A percentile compares a stretch with the other conserved stretches of the same genome.
Evolutionary conservation across 805 yeast species (phyloP).

Genomic region (Kuraishia molischiana): DNA sequence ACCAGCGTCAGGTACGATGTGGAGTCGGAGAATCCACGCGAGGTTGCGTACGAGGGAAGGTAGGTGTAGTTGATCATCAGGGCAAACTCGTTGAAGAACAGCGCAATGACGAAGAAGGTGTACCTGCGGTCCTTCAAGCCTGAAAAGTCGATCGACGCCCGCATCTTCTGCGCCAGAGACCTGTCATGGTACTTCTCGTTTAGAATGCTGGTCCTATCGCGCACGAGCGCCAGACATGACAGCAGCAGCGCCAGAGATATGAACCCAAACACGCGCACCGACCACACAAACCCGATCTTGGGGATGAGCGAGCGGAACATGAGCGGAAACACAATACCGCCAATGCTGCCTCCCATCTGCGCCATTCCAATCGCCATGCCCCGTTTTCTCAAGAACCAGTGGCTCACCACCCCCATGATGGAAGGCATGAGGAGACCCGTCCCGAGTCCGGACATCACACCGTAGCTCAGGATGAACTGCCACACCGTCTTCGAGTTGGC

Average conservation of each 20-base stretch:
- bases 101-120: conserved; percentile 29
- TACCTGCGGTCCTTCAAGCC: conserved; percentile 29
- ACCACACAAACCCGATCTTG: conserved; percentile 45
- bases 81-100: conserved; percentile 32
- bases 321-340: conserved; percentile 41
- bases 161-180: conserved; percentile 5
- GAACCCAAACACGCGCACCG: conserved; percentile 39
- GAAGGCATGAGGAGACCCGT: conserved; percentile 53
- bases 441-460: conserved; percentile 46
- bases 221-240: conserved; percentile 25
- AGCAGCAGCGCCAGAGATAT: conserved; percentile 27
- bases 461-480: conserved; percentile 55
- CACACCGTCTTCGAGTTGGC: conserved; percentile 42
- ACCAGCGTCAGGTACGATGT: conserved; percentile 34
- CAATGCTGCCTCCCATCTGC: conserved; percentile 41
- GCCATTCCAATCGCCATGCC: conserved; percentile 44
- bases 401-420: conserved; percentile 48
- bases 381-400: conserved; percentile 49
- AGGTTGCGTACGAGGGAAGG: conserved; percentile 37
- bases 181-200: conserved; percentile 7
- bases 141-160: conserved; percentile 24
- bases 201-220: conserved; percentile 27
- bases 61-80: conserved; percentile 35
- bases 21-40: conserved; percentile 28
- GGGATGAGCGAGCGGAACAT: conserved; percentile 36